Percentiles rank a stretch among this genome's conserved stretches.
These are phyloP conservation scores for Aureobasidium pullulans DNA, from an alignment of 2,329 filamentous ascomycete genomes.

Conservation along the genomic window DNA sequence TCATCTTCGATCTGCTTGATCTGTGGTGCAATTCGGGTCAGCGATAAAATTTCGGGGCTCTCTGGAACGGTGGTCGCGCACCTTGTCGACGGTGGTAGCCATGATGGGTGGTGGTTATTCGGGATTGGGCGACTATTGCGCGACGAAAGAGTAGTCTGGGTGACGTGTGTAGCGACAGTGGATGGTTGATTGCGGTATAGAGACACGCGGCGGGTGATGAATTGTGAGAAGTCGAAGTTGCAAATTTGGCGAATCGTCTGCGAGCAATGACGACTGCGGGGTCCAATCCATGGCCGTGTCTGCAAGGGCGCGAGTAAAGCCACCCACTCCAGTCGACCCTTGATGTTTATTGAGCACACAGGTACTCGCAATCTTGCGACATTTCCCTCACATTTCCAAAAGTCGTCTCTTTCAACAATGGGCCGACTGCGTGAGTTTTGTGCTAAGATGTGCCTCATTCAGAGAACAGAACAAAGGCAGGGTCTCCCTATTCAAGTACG, in stretches of 20 bases:
- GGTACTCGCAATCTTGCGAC: not conserved
- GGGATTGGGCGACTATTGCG: not conserved
- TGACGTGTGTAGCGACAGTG: not conserved
- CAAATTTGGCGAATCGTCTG: slow-evolving; percentile 1
- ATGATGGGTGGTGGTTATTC: slow-evolving; percentile 49
- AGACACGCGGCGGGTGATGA: not conserved
- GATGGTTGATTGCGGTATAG: not conserved
- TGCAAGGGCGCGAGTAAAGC: not conserved
- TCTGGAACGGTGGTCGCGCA: slow-evolving; percentile 27
- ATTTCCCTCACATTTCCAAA: not conserved
- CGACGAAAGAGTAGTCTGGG: not conserved
- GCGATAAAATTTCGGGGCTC: slow-evolving; percentile 27
- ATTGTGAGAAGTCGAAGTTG: slow-evolving; percentile 11
- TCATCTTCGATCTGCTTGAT: slow-evolving; percentile 97
- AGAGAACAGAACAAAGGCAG: not conserved
- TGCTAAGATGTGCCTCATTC: not conserved
- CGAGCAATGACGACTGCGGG: slow-evolving; percentile 10
- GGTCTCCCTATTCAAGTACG: not conserved
- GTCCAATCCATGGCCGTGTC: not conserved
- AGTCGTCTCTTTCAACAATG: not conserved
- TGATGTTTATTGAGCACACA: not conserved
- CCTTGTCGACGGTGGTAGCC: slow-evolving; percentile 97
- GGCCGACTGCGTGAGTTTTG: not conserved
- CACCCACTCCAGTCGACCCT: not conserved
- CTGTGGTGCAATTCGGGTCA: slow-evolving; percentile 40